phyloP scores from a whole-genome alignment of 208 protist species.

The Naegleria fowleri region DNA sequence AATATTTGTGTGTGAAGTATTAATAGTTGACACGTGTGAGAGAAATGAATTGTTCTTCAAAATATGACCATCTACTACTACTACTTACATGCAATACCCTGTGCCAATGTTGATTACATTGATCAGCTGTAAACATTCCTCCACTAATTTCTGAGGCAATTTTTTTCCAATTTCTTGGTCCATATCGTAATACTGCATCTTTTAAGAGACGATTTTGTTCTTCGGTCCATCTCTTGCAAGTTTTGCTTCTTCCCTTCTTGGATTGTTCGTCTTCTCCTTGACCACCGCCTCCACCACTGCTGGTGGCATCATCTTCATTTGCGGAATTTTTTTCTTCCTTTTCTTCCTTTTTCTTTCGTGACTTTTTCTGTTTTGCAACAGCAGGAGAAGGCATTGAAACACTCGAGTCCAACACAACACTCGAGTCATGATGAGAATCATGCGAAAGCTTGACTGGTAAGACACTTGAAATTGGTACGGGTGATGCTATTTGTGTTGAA shows the following conservation, averaged over 20 bases:
- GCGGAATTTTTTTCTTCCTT: background rate
- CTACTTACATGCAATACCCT: background rate
- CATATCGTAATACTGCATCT: constrained; percentile 17
- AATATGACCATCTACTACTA: background rate
- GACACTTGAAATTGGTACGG: too few relatives aligned
- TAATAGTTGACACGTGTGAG: too few relatives aligned
- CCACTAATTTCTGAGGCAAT: constrained; percentile 26
- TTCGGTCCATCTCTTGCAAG: constrained; percentile 29
- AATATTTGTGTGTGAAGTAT: too few relatives aligned
- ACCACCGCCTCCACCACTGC: background rate
- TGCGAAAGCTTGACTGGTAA: too few relatives aligned
- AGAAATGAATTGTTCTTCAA: too few relatives aligned
- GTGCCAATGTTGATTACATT: constrained; percentile 20
- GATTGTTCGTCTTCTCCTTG: background rate
- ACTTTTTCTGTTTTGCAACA: background rate
- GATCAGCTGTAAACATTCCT: constrained; percentile 25
- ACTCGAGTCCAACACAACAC: background rate
- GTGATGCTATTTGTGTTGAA: background rate
- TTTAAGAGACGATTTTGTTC: constrained; percentile 7
- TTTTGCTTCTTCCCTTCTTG: background rate
- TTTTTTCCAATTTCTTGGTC: constrained; percentile 30
- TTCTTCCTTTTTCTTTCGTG: background rate
- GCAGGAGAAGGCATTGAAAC: background rate
- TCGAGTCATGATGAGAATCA: background rate
- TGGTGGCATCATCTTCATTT: background rate